A percentile compares a stretch with the other conserved stretches of the same genome.
Evolutionary conservation across 2,329 filamentous ascomycete genomes (phyloP).

Genomic region (Diaporthe australafricana): DNA sequence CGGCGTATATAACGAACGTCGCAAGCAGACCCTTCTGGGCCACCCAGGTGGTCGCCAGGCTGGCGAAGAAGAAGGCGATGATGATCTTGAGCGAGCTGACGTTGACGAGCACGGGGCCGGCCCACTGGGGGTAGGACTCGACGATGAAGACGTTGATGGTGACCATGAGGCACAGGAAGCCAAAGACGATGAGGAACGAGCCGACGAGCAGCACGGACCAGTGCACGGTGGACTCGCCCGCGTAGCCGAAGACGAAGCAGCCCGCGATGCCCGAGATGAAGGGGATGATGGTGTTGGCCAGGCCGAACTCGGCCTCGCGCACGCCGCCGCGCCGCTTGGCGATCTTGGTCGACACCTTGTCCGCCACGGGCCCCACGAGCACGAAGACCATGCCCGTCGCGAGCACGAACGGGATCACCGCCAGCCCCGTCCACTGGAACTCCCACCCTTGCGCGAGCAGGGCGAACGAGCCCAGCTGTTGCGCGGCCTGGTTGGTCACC

Average conservation of each 20-base stretch:
- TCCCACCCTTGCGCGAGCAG: constrained; percentile 46
- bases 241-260: constrained; percentile 47
- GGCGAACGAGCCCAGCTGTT: constrained; percentile 43
- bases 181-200: constrained; percentile 45
- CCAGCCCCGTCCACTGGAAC: constrained; percentile 45
- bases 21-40: constrained; percentile 43
- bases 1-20: constrained; percentile 47
- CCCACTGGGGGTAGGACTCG: constrained; percentile 48
- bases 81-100: constrained; percentile 47
- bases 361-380: constrained; percentile 46
- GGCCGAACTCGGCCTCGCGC: constrained; percentile 49
- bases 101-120: constrained; percentile 49
- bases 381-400: constrained; percentile 40
- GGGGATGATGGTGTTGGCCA: constrained; percentile 47
- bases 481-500: constrained; percentile 44
- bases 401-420: constrained; percentile 42
- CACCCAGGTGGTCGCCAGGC: constrained; percentile 44
- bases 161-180: constrained; percentile 43
- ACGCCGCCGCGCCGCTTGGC: constrained; percentile 43
- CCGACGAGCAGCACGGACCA: constrained; percentile 45
- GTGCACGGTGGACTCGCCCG: constrained; percentile 42
- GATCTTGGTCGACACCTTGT: constrained; percentile 44
- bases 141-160: constrained; percentile 47
- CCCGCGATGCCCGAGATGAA: constrained; percentile 45
- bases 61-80: constrained; percentile 46